Conservation (phyloP, 495 filamentous ascomycete species). For the Durotheca rogersii region DNA sequence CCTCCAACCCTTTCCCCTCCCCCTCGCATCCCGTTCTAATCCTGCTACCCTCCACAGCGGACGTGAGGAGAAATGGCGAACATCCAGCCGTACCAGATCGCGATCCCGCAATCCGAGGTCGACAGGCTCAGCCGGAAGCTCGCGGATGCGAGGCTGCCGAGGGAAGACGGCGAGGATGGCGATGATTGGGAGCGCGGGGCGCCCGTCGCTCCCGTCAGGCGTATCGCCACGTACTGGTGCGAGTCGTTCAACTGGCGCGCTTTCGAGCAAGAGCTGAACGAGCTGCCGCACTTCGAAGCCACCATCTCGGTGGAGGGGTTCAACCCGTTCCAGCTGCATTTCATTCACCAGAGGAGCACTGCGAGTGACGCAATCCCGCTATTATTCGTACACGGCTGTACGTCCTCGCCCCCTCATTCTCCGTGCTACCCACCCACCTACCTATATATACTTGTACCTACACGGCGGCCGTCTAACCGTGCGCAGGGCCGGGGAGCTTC, state of each 20-base stretch:
- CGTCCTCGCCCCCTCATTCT: background rate
- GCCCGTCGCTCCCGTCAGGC: constrained; percentile 48
- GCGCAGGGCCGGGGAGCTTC: constrained; percentile 64
- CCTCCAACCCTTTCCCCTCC: background rate
- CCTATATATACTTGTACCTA: too few relatives aligned
- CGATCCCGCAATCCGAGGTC: constrained; percentile 14
- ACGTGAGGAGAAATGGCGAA: too few relatives aligned
- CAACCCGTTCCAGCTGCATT: constrained; percentile 45
- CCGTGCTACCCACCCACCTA: too few relatives aligned
- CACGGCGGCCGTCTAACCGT: background rate
- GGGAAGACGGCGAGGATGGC: constrained; percentile 15
- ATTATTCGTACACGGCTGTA: constrained; percentile 59
- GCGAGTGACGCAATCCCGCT: constrained; percentile 51
- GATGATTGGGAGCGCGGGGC: constrained; percentile 37
- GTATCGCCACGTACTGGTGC: constrained; percentile 47
- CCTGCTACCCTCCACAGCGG: background rate
- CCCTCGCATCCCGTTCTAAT: background rate
- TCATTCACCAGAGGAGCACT: constrained; percentile 51
- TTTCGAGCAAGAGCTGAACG: constrained; percentile 48
- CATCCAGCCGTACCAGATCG: constrained; percentile 26
- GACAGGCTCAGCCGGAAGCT: constrained; percentile 26
- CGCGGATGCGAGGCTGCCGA: constrained; percentile 13
- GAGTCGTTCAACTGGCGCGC: constrained; percentile 42
- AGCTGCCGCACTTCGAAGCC: constrained; percentile 53
- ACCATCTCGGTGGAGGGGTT: constrained; percentile 42